These are phyloP conservation scores for Borovskyia barvae DNA, from an alignment of 208 protist genomes.

Conservation along the genomic window DNA sequence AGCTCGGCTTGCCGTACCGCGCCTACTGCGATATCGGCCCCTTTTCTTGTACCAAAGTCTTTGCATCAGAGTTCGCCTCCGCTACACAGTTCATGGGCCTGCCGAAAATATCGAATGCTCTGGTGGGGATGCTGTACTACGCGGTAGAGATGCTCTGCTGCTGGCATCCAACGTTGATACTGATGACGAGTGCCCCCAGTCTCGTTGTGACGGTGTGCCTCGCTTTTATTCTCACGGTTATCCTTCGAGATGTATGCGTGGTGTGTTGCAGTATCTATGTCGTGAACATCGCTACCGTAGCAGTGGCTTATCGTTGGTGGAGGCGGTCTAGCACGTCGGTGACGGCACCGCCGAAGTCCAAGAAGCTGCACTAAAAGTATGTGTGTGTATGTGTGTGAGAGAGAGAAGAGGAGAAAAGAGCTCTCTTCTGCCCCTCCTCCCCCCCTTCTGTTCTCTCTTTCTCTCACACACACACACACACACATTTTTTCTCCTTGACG, in stretches of 20 bases:
- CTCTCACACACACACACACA: too few relatives aligned
- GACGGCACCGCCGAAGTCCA: background rate
- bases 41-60: constrained; percentile 74
- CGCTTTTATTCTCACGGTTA: constrained; percentile 45
- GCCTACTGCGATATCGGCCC: constrained; percentile 70
- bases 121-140: constrained; percentile 66
- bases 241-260: constrained; percentile 63
- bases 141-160: constrained; percentile 36
- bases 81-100: constrained; percentile 56
- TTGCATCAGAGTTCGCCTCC: constrained; percentile 65
- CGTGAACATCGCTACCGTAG: constrained; percentile 54
- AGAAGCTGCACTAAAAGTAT: constrained; percentile 6
- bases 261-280: constrained; percentile 78
- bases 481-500: too few relatives aligned
- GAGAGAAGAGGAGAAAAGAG: too few relatives aligned
- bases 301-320: constrained; percentile 41
- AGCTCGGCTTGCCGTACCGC: constrained; percentile 38
- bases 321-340: constrained; percentile 1
- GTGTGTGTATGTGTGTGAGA: too few relatives aligned
- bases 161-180: constrained; percentile 32
- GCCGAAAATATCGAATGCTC: constrained; percentile 61
- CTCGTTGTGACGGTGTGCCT: constrained; percentile 38
- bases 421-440: too few relatives aligned
- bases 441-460: too few relatives aligned
- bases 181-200: constrained; percentile 39